Conservation (phyloP, 1,284 basidiomycete species). For the Veloboletus limbatus region DNA sequence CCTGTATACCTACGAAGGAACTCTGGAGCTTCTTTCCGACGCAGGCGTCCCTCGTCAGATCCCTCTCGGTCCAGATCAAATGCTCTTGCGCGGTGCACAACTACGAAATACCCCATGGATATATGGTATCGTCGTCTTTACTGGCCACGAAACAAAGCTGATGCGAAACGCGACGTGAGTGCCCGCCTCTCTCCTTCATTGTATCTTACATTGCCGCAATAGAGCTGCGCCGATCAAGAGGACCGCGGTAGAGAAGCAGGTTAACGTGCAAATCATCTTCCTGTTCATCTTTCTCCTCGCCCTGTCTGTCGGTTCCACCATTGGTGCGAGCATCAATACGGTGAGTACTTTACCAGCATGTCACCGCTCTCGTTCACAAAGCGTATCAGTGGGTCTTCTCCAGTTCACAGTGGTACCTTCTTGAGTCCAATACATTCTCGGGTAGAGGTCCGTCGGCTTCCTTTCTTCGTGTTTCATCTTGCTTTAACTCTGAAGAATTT, state of each 20-base stretch:
- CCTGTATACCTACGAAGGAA: conserved; percentile 93
- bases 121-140: conserved; percentile 93
- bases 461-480: neutral
- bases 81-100: conserved; percentile 93
- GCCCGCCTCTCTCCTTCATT: neutral
- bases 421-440: conserved; percentile 52
- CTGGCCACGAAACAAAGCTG: conserved; percentile 97
- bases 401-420: conserved; percentile 80
- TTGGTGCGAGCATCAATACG: conserved; percentile 86
- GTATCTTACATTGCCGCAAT: neutral
- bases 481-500: conserved; percentile 6
- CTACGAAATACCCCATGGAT: conserved; percentile 96
- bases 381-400: conserved; percentile 74
- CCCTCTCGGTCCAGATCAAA: conserved; percentile 92
- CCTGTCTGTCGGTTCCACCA: conserved; percentile 87
- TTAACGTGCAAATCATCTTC: conserved; percentile 97
- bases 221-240: conserved; percentile 95
- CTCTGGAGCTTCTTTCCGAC: conserved; percentile 63
- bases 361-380: conserved; percentile 5
- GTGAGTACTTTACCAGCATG: conserved; percentile 26
- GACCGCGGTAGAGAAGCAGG: conserved; percentile 94
- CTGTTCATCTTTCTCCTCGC: conserved; percentile 87
- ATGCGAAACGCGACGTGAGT: conserved; percentile 94
- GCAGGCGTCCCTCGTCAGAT: conserved; percentile 72
- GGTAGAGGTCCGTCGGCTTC: conserved; percentile 52